A percentile compares a stretch with the other conserved stretches of the same genome.
phyloP scores from a whole-genome alignment of 768 basidiomycete genomes.

The Trichaptum fuscoviolaceum region DNA sequence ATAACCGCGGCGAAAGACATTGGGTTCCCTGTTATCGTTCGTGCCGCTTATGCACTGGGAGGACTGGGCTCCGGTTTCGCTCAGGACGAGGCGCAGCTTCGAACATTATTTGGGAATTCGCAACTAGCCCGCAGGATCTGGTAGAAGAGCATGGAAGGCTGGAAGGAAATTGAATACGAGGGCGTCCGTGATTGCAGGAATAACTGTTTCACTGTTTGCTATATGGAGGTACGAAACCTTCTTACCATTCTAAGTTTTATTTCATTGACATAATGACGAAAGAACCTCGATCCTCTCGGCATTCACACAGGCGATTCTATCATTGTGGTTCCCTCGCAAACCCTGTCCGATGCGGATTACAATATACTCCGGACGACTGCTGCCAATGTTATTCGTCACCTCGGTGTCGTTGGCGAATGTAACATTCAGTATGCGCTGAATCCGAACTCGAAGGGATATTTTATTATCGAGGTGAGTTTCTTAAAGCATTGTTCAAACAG shows the following conservation, averaged over 20 bases:
- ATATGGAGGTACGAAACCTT: slow-evolving; percentile 87
- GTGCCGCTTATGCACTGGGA: slow-evolving; percentile 94
- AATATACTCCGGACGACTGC: slow-evolving; percentile 99
- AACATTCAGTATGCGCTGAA: slow-evolving; percentile 99
- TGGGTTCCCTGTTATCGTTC: slow-evolving; percentile 93
- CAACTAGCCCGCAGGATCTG: slow-evolving; percentile 96
- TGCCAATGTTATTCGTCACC: slow-evolving; percentile 97
- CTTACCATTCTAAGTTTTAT: neutral
- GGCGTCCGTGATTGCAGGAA: slow-evolving; percentile 96
- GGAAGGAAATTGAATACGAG: slow-evolving; percentile 99
- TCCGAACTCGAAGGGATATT: slow-evolving; percentile 92
- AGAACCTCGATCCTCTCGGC: slow-evolving; percentile 99
- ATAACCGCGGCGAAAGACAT: slow-evolving; percentile 75
- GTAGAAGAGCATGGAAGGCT: slow-evolving; percentile 99
- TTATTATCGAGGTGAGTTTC: slow-evolving; percentile 86
- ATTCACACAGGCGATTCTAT: slow-evolving; percentile 99
- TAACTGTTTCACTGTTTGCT: slow-evolving; percentile 99
- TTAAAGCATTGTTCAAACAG: slow-evolving; percentile 4
- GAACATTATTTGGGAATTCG: slow-evolving; percentile 86
- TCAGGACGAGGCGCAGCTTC: slow-evolving; percentile 86
- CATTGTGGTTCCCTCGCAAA: slow-evolving; percentile 96
- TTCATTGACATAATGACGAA: slow-evolving; percentile 4
- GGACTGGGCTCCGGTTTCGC: slow-evolving; percentile 96
- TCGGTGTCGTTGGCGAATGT: slow-evolving; percentile 96
- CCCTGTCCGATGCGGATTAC: slow-evolving; percentile 97